Base-by-base conservation (phyloP, 768 basidiomycete species). In the Lentinula edodes region DNA sequence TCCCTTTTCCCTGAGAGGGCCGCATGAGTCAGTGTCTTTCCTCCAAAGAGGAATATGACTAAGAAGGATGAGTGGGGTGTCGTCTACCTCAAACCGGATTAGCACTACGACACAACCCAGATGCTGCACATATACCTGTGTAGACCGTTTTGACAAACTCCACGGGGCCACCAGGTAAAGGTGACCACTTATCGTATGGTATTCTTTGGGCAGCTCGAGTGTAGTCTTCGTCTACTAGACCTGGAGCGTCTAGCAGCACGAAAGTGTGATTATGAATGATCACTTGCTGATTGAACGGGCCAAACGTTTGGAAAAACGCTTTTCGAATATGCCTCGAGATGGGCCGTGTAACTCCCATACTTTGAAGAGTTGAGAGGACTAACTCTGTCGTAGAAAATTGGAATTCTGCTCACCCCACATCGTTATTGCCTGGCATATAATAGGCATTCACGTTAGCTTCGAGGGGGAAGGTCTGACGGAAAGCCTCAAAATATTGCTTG, bases 11-110 rank as follows among this genome's bases (percentile, higher is more conserved):
- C 93, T 81, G 20, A 86, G 64, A 0, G 89, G 86, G 15, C 95
- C 95, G 66, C 95, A 97, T 0, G 78, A 74, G 6, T 88, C 88
- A 5, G 81, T 81, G 60, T 91, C 90, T 0, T 88, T 82, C 39
- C 95, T 80, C 6, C 84, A 84, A 15, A 97, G 78, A 4, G 95
- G 95, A 51, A 97, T 93, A 70, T 98, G 95, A 57, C 83, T 88
- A 61, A 98, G 79, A 28, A 98, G 73, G 54, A 96, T 83, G 16
- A 82, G 70, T 12, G 87, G 86, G 23, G 80, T 70, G 42, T 67
- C 64, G 46, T 70, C 75, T 76, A 32, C 1, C 39, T 35, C 56
- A 43, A 23, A 23, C 43, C 4, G 18, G 9, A 13, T 28, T 13
- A 58, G 48, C 18, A 59, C 53, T 13, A 23, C 35, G 42, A 53